Conservation (phyloP, 2,329 filamentous ascomycete species). For the Boeremia lycopersici region DNA sequence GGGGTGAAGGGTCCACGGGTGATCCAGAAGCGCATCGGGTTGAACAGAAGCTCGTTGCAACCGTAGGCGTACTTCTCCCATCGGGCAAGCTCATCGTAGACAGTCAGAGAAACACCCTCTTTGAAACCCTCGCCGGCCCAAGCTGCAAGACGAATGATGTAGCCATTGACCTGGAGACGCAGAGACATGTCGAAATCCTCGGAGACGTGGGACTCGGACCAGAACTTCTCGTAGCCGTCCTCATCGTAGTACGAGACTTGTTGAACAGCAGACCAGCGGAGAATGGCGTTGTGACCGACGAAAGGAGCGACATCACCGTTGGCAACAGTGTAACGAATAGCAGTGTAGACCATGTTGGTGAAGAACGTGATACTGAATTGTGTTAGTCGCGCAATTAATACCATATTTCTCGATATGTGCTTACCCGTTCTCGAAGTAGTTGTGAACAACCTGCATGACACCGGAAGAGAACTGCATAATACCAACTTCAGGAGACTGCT, state of each 20-base stretch:
- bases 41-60: constrained; percentile 72
- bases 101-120: constrained; percentile 72
- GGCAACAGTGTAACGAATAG: constrained; percentile 70
- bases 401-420: neutral
- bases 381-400: neutral
- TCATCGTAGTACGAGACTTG: constrained; percentile 60
- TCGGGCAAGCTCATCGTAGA: constrained; percentile 72
- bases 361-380: constrained; percentile 68
- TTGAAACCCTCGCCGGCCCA: constrained; percentile 73
- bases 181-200: constrained; percentile 78
- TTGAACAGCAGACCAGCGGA: constrained; percentile 71
- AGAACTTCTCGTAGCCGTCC: constrained; percentile 69
- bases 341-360: constrained; percentile 75
- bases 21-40: constrained; percentile 67
- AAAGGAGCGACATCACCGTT: constrained; percentile 75
- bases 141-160: constrained; percentile 69
- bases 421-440: constrained; percentile 70
- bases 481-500: constrained; percentile 76
- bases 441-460: constrained; percentile 74
- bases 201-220: constrained; percentile 75
- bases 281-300: constrained; percentile 76
- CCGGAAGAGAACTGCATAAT: constrained; percentile 77
- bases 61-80: constrained; percentile 64
- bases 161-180: constrained; percentile 70
- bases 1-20: constrained; percentile 67